phyloP scores from a whole-genome alignment of 148 eudicot species.

The Persicaria tinctoria region DNA sequence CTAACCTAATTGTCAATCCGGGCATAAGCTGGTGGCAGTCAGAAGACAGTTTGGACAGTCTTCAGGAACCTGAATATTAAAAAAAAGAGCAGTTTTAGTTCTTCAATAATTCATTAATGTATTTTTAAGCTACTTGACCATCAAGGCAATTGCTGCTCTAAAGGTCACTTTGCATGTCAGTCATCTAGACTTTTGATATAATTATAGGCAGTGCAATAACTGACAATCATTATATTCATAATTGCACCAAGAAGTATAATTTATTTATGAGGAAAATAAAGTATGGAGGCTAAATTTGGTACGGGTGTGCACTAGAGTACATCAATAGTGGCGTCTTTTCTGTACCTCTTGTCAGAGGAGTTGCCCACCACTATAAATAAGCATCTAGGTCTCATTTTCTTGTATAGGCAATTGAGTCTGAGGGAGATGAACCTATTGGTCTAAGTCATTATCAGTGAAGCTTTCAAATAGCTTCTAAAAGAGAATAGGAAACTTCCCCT shows the following conservation, averaged over 20 bases:
- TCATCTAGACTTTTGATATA: background rate
- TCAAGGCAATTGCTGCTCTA: background rate
- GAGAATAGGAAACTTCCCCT: background rate
- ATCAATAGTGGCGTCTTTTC: background rate
- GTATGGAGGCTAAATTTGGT: background rate
- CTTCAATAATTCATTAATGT: background rate
- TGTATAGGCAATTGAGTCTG: conserved; percentile 2
- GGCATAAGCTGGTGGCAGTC: background rate
- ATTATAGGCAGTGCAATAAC: background rate
- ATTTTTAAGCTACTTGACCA: background rate
- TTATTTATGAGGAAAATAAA: background rate
- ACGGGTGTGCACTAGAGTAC: background rate
- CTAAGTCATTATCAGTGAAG: background rate
- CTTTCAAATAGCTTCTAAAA: background rate
- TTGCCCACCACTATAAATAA: conserved; percentile 11
- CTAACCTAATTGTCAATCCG: background rate
- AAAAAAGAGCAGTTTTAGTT: background rate
- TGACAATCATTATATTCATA: background rate
- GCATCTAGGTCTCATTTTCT: background rate
- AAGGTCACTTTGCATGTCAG: background rate
- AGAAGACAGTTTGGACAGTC: background rate
- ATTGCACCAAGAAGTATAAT: background rate
- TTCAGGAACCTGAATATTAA: background rate
- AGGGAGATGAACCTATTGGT: background rate
- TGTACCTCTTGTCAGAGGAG: background rate